Evolutionary conservation across 2,329 filamentous ascomycete species (phyloP).

Genomic region (Hyphodiscus sp.): DNA sequence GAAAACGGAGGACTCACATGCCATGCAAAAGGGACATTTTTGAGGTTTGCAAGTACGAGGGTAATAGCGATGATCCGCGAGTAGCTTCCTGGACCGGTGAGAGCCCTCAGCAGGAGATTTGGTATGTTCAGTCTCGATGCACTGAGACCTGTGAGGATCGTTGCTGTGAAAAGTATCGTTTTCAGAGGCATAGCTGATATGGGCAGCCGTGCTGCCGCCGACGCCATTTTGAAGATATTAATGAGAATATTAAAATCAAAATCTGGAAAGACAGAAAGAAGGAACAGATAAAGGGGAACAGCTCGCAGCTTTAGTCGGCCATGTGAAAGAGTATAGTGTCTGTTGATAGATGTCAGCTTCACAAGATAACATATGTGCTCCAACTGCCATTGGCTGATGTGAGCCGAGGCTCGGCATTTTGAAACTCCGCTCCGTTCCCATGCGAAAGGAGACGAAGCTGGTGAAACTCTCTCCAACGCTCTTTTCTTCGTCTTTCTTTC

Average conservation of each 20-base stretch:
- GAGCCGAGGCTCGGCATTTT: not conserved
- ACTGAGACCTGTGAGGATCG: conserved; percentile 16
- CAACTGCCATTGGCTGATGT: not conserved
- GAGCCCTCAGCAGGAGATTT: conserved; percentile 14
- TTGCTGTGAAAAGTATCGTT: conserved; percentile 20
- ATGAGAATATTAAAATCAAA: not conserved
- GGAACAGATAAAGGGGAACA: not conserved
- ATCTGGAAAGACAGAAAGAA: not conserved
- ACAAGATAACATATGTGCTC: not conserved
- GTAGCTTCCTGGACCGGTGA: conserved; percentile 28
- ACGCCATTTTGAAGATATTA: conserved; percentile 22
- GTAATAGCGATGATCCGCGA: conserved; percentile 28
- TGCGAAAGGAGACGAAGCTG: not conserved
- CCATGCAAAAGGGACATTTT: conserved; percentile 53
- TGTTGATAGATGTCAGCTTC: not conserved
- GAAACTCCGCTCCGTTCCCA: not conserved
- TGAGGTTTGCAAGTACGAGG: conserved; percentile 46
- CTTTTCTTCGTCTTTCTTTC: not conserved
- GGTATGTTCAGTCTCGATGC: conserved; percentile 20
- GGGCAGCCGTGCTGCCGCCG: conserved; percentile 9
- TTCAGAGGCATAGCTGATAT: conserved; percentile 23
- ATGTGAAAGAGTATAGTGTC: not conserved
- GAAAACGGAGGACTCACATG: conserved; percentile 39
- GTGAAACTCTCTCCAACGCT: not conserved
- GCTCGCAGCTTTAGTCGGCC: not conserved